phyloP scores from a whole-genome alignment of 208 protist species.

The Leptomonas pyrrhocoris region DNA sequence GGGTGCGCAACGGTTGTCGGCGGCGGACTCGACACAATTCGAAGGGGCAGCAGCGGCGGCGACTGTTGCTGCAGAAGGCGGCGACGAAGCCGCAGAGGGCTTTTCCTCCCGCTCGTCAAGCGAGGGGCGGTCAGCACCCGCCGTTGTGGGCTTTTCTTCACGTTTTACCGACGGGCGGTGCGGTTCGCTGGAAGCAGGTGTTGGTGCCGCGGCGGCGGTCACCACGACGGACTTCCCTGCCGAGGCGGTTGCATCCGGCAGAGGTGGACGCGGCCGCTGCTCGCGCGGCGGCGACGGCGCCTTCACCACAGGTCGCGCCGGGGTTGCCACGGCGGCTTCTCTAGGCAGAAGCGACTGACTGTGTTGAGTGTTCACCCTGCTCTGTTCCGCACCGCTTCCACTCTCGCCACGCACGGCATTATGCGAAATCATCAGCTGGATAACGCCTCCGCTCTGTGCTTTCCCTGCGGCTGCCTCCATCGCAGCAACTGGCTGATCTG shows the following conservation, averaged over 20 bases:
- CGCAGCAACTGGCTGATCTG: background rate
- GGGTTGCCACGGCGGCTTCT: background rate
- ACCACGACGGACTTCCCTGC: background rate
- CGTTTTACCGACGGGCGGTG: background rate
- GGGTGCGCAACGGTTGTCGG: background rate
- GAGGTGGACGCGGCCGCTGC: background rate
- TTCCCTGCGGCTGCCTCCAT: background rate
- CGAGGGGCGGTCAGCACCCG: background rate
- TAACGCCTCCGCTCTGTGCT: background rate
- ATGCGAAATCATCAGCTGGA: background rate
- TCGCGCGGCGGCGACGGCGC: background rate
- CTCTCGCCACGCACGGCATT: background rate
- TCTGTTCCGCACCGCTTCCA: too few relatives aligned
- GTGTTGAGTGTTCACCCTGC: too few relatives aligned
- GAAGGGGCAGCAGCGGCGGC: too few relatives aligned
- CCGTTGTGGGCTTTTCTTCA: background rate
- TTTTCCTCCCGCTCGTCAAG: too few relatives aligned
- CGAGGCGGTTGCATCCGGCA: background rate
- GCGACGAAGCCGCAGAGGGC: too few relatives aligned
- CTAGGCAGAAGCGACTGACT: background rate
- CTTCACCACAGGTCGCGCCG: background rate
- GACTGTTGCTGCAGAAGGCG: too few relatives aligned
- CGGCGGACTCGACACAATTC: too few relatives aligned
- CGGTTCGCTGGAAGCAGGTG: background rate
- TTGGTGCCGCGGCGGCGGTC: background rate